Base-by-base conservation (phyloP, 805 yeast genomes). In the Starmerella floris region DNA sequence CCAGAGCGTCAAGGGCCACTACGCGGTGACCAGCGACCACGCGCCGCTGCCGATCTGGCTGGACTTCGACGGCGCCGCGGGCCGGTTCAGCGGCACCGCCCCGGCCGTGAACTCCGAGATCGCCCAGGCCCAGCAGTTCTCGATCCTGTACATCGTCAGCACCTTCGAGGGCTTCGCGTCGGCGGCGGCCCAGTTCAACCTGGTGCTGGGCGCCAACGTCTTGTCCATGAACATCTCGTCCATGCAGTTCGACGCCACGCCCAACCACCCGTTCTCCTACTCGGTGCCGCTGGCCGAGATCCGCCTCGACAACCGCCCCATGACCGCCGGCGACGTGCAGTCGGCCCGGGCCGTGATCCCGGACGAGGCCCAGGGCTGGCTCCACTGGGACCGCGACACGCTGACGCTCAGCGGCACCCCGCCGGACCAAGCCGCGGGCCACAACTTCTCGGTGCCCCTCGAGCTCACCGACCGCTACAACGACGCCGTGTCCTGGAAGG, bases 1-100 rank as follows among this genome's bases (percentile, higher is more conserved):
- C 23, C 62, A 72, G 42, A 56, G 66, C 2, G 73, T 80, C 26
- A 67, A 71, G 16, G 77, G 78, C 8, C 83, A 80, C 62, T 81
- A 83, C 56, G 95, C 95, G 19, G 72, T 80, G 49, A 75, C 87
- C n/a, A 62, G 68, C 13, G 84, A 83, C 59, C 74, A 87, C 57
- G 73, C 94, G 1, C 88, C 98, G 2, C 67, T 91, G 43, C 98
- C 98, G 30, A 79, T 75, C 56, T 91, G 98, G 97, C 65, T 84
- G 40, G 61, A 63, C 41, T 91, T 88, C 57, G 77, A 84, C 55
- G 53, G 67, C 2, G 54, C 70, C 4, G 64, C 65, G 42, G 64
- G 83, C 50, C 71, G 81, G 19, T 88, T 85, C 61, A 68, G 75
- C 34, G 98, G 98, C 26, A 77, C 79, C 1, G 88, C 95, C 1